Evolutionary conservation across 2,329 filamentous ascomycete genomes (phyloP), one percentile per base, ranked within the genome.

Genomic region (Pyrenochaeta sp.): DNA sequence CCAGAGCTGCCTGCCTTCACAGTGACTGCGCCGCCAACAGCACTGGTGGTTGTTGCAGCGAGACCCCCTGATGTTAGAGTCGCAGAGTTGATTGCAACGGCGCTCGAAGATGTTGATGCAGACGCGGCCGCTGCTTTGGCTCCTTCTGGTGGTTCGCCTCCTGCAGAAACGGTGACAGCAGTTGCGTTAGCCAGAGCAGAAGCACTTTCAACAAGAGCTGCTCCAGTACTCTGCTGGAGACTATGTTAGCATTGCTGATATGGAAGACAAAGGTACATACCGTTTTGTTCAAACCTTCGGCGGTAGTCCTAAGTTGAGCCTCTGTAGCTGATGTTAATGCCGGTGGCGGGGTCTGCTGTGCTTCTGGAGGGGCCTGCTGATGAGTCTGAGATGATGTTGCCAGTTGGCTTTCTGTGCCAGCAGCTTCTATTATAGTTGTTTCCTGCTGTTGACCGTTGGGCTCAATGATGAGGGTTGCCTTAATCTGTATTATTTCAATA

Each of bases 11-110:
- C 50, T 6, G 58, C 60, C 13, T 54, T 8, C 6, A 63, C 58
- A 24, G 55, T 61, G 24, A 65, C 42, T 23, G 51, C 40, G 17
- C 35, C 42, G 9, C 45, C 55, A 8, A 36, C 55, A 18, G 48
- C 40, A 5, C 48, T 58, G 1, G 48, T 59, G 4, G 58, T 61
- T 2, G 55, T 57, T 9, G 55, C 53, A 7, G 51, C 45, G 21
- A 64, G 47, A 14, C 48, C 61, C 41, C 50, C 62, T 14, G 41
- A 29, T 3, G 55, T 65, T 20, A 62, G 28, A 3, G 49, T 55
- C 7, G 59, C 58, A 13, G 61, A 53, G 21, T 60, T 28, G 29
- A 60, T 52, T n/a, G 58, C 20, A 34, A 47, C 9, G 4, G 42
- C 35, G 15, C 45, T 48, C 1, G 50, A 30, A 14, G 61, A 45